A percentile compares a stretch with the other conserved stretches of the same genome.
These are phyloP conservation scores for Strigomonas galati DNA, from an alignment of 208 protist genomes.

Conservation along the genomic window DNA sequence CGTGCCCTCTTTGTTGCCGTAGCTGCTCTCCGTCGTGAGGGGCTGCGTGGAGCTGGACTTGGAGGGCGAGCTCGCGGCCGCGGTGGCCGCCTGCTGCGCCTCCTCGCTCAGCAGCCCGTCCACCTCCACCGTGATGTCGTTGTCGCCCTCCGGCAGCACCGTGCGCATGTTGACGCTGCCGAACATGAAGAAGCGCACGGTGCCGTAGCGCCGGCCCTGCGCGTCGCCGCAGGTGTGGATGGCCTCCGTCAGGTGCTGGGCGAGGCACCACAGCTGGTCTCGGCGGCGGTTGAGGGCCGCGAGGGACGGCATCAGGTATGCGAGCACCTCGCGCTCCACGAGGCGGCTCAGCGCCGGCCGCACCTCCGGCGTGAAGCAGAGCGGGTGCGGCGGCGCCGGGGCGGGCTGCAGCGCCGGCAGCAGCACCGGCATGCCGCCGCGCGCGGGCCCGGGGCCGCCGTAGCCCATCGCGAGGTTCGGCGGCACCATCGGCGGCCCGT, in stretches of 20 bases:
- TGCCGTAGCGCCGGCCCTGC: slow-evolving; percentile 32
- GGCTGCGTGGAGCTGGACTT: slow-evolving; percentile 20
- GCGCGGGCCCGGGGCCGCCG: slow-evolving; percentile 1
- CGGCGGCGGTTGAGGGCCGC: slow-evolving; percentile 48
- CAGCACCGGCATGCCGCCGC: neutral
- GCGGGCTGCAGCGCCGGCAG: neutral
- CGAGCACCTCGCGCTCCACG: slow-evolving; percentile 62
- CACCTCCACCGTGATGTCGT: slow-evolving; percentile 81
- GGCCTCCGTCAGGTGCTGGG: slow-evolving; percentile 57
- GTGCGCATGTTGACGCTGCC: slow-evolving; percentile 85
- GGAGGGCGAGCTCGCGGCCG: slow-evolving; percentile 6
- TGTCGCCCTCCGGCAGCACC: slow-evolving; percentile 88
- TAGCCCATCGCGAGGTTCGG: neutral
- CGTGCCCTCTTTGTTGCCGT: slow-evolving; percentile 42
- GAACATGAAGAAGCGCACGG: slow-evolving; percentile 81
- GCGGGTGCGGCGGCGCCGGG: neutral
- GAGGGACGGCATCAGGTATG: slow-evolving; percentile 47
- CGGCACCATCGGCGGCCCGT: neutral
- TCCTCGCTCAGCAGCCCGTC: slow-evolving; percentile 48
- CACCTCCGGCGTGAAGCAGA: slow-evolving; percentile 63
- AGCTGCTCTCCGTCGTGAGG: slow-evolving; percentile 57
- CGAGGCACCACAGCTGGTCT: slow-evolving; percentile 47
- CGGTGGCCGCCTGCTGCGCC: slow-evolving; percentile 11
- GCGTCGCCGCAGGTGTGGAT: slow-evolving; percentile 37
- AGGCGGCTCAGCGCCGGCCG: slow-evolving; percentile 42